Evolutionary conservation across 257 asterid species (phyloP).

Genomic region (Leonotis leonurus): DNA sequence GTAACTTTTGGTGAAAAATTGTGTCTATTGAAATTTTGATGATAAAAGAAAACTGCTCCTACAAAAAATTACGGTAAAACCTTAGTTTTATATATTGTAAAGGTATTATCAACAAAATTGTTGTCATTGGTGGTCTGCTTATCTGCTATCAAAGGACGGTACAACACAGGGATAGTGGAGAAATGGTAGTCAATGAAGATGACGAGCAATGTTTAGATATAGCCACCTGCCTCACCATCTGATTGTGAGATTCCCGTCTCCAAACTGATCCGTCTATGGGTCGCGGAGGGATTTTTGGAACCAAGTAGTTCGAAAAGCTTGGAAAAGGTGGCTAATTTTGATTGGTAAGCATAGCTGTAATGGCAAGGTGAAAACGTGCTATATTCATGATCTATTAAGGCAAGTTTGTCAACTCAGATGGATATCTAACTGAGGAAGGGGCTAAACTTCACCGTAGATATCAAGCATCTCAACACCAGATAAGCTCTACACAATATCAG

Average conservation of each 20-base stretch:
- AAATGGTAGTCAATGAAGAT: not conserved
- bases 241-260: not conserved
- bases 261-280: not conserved
- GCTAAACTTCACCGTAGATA: not conserved
- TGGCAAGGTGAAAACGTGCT: not conserved
- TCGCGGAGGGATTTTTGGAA: not conserved
- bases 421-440: not conserved
- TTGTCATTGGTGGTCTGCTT: not conserved
- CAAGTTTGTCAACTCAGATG: not conserved
- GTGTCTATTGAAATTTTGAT: too few species aligned
- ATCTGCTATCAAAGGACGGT: not conserved
- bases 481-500: slow-evolving; percentile 23
- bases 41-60: too few species aligned
- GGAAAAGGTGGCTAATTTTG: not conserved
- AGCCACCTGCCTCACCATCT: slow-evolving; percentile 10
- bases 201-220: not conserved
- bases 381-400: not conserved
- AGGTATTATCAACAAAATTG: too few species aligned
- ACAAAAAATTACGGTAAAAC: too few species aligned
- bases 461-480: slow-evolving; percentile 26
- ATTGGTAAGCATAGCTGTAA: not conserved
- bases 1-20: too few species aligned
- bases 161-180: not conserved
- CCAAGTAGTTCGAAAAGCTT: not conserved
- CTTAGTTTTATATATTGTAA: too few species aligned